Evolutionary conservation across 1,284 basidiomycete genomes (phyloP).

Genomic region (Irpex rosettiformis): DNA sequence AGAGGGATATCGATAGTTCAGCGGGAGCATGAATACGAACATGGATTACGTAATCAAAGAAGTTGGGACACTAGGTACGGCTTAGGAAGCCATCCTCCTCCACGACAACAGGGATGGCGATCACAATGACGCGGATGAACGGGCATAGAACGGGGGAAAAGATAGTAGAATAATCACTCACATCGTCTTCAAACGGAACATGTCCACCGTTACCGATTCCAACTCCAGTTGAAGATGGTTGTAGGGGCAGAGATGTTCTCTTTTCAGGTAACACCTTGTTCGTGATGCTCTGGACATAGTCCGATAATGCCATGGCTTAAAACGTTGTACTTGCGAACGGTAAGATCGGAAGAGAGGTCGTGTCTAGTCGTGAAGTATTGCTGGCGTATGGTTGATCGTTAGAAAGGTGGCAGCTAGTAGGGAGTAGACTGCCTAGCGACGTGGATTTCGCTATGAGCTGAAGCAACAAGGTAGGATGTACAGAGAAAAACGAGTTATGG

Average conservation of each 20-base stretch:
- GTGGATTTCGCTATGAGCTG: constrained; percentile 2
- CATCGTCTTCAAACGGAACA: constrained; percentile 65
- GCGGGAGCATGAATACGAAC: constrained; percentile 17
- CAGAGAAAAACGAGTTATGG: neutral
- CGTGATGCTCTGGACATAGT: constrained; percentile 27
- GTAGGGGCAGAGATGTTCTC: constrained; percentile 23
- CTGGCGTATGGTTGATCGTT: neutral
- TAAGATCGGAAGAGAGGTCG: neutral
- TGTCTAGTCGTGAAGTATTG: neutral
- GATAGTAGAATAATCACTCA: constrained; percentile 36
- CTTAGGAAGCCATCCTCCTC: neutral
- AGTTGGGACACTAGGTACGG: constrained; percentile 1
- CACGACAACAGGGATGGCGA: constrained; percentile 9
- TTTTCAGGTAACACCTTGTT: constrained; percentile 28
- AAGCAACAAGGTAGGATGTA: constrained; percentile 3
- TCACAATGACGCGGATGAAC: constrained; percentile 9
- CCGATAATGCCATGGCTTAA: constrained; percentile 24
- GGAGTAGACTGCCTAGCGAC: neutral
- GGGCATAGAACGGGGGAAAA: constrained; percentile 13
- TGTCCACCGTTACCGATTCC: constrained; percentile 51
- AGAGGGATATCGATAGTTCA: constrained; percentile 14
- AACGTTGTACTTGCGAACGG: neutral
- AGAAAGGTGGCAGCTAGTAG: neutral
- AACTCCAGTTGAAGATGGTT: constrained; percentile 39
- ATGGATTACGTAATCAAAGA: constrained; percentile 52